A percentile compares a stretch with the other conserved stretches of the same genome.
phyloP scores from a whole-genome alignment of 148 eudicot genomes.

The Limonium bicolor region DNA sequence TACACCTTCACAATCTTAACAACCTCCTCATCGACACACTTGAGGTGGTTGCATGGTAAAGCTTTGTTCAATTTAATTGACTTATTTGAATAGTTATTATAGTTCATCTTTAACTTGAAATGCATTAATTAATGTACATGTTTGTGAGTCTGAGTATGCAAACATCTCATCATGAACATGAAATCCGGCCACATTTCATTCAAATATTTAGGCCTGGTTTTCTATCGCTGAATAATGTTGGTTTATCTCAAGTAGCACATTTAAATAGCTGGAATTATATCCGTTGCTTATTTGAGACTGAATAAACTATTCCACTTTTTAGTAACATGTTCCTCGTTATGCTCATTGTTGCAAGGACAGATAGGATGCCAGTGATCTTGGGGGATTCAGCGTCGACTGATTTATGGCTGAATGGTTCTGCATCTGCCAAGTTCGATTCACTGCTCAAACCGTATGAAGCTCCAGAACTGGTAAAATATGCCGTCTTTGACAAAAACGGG shows the following conservation, averaged over 20 bases:
- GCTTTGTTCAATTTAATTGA: conserved; percentile 10
- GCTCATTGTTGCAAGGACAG: conserved; percentile 17
- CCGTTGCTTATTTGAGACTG: too few species aligned
- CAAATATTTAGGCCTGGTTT: background rate
- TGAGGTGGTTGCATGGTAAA: conserved; percentile 91
- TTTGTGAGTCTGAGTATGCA: too few species aligned
- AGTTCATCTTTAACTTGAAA: too few species aligned
- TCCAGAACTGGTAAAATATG: conserved; percentile 54
- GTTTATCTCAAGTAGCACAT: too few species aligned
- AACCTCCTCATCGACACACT: conserved; percentile 66
- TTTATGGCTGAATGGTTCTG: conserved; percentile 55
- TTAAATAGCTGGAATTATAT: too few species aligned
- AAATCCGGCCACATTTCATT: too few species aligned
- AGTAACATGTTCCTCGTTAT: background rate
- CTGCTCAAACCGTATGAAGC: conserved; percentile 70
- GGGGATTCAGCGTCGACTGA: conserved; percentile 52
- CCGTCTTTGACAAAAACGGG: background rate
- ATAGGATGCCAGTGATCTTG: conserved; percentile 94
- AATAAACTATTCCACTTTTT: too few species aligned
- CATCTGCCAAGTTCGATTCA: conserved; percentile 38
- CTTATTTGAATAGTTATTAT: background rate
- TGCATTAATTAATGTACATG: too few species aligned
- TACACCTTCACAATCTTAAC: conserved; percentile 87
- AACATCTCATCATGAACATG: too few species aligned
- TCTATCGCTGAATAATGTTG: too few species aligned